A percentile compares a stretch with the other conserved stretches of the same genome.
Conservation (phyloP, 73 alveolate genomes). For the Tetrahymena malaccensis region DNA sequence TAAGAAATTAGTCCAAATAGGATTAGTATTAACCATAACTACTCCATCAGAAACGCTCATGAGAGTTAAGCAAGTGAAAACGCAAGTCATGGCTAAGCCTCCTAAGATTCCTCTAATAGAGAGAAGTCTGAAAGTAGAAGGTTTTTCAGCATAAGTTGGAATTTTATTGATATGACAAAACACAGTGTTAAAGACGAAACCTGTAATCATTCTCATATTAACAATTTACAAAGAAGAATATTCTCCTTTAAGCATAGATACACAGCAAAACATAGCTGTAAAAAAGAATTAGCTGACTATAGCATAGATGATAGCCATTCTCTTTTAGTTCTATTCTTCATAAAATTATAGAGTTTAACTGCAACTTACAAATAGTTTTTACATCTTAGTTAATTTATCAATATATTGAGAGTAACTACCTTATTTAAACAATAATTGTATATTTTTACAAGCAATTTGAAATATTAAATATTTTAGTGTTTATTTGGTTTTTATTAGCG, state of each 20-base stretch:
- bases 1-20: background rate
- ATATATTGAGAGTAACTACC: background rate
- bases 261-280: background rate
- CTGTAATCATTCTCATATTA: background rate
- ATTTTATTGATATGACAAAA: background rate
- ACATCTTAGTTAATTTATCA: background rate
- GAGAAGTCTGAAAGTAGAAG: background rate
- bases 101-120: background rate
- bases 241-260: background rate
- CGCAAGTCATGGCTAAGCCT: background rate
- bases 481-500: background rate
- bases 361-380: background rate
- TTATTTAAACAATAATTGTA: no score
- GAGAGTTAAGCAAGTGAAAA: background rate
- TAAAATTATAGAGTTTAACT: background rate
- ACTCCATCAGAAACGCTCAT: background rate
- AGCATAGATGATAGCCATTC: background rate
- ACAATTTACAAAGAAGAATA: background rate
- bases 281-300: background rate
- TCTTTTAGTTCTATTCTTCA: background rate
- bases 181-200: background rate
- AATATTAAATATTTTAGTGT: background rate
- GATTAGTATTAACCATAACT: background rate
- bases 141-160: background rate
- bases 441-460: background rate